Evolutionary conservation across 805 yeast genomes (phyloP), one percentile per base, ranked within the genome.

Genomic region (Candida sanyiensis): DNA sequence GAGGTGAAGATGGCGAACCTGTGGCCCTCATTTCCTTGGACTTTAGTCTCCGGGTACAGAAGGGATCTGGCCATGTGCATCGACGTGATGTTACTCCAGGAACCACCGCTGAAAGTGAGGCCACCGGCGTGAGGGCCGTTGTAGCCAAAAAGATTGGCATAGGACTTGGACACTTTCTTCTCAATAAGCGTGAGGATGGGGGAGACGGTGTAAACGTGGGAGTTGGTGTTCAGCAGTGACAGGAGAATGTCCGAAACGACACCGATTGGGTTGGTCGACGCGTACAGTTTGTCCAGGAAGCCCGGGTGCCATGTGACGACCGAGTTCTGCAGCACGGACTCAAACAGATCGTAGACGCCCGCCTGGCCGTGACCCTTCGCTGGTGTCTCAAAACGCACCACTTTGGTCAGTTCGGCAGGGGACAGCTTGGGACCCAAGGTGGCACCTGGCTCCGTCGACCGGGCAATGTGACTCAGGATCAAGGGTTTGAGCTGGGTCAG

Each of bases 291-390:
- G 56, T 86, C 95, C 63, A 85, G 61, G 52, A 85, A 85, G 1
- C 94, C 94, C 0, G 85, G 81, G 54, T 82, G 83, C 95, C 95
- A 86, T 0, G 95, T 86, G 37, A 80, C 83, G 28, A 83, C 86
- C 0, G 90, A 81, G 50, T 79, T 72, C 35, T 72, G 61, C 45
- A 85, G 61, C 1, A 85, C 72, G 31, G 67, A 57, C 43, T 82
- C 79, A 38, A 82, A 70, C 3, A 72, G 63, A 2, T 52, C 54
- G 28, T 73, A 55, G 5, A 84, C 66, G 6, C 72, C 73, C 22
- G 64, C 59, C 4, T 58, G 44, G 1, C 69, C 66, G 29, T 63
- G 62, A 8, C 72, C 75, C 20, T 55, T 48, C 6, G 54, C 54
- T 6, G 64, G 63, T 0, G 67, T 58, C 15, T 62, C 63, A 18